A percentile compares a stretch with the other conserved stretches of the same genome.
phyloP scores from a whole-genome alignment of 2,329 filamentous ascomycete species.

The Hysterium pulicare region DNA sequence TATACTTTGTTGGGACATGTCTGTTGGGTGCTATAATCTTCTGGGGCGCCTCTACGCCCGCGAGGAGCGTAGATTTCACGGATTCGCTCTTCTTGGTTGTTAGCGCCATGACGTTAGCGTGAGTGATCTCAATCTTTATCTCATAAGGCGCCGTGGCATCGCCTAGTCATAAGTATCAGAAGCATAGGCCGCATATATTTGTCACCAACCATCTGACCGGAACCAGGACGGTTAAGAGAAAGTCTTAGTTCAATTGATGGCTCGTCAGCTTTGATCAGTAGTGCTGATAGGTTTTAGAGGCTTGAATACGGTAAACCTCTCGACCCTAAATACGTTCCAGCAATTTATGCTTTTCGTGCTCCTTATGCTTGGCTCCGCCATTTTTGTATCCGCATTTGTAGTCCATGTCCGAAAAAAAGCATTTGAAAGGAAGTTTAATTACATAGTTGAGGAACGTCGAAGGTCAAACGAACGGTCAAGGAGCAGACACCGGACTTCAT shows the following conservation, averaged over 20 bases:
- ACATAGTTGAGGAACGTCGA: constrained; percentile 40
- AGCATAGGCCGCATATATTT: too few species aligned
- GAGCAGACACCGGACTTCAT: neutral
- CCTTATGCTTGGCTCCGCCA: constrained; percentile 63
- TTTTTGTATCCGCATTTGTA: constrained; percentile 65
- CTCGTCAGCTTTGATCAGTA: neutral
- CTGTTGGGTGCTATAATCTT: constrained; percentile 59
- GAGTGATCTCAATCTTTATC: constrained; percentile 10
- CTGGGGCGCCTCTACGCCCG: constrained; percentile 55
- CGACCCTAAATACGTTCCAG: constrained; percentile 63
- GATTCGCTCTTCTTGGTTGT: constrained; percentile 66
- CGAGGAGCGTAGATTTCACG: constrained; percentile 54
- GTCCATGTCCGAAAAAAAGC: constrained; percentile 58
- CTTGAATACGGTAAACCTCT: constrained; percentile 65
- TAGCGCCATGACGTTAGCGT: constrained; percentile 63
- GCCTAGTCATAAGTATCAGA: too few species aligned
- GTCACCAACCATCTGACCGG: constrained; percentile 7
- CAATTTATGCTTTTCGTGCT: constrained; percentile 63
- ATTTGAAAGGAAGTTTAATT: constrained; percentile 60
- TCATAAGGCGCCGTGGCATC: neutral
- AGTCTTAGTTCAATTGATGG: neutral
- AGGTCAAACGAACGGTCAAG: constrained; percentile 21
- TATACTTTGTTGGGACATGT: constrained; percentile 60
- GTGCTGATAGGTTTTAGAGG: constrained; percentile 37
- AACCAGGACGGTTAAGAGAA: neutral